Base-by-base conservation (phyloP, 176 grass and related monocot species). In the Rhynchospora breviuscula region DNA sequence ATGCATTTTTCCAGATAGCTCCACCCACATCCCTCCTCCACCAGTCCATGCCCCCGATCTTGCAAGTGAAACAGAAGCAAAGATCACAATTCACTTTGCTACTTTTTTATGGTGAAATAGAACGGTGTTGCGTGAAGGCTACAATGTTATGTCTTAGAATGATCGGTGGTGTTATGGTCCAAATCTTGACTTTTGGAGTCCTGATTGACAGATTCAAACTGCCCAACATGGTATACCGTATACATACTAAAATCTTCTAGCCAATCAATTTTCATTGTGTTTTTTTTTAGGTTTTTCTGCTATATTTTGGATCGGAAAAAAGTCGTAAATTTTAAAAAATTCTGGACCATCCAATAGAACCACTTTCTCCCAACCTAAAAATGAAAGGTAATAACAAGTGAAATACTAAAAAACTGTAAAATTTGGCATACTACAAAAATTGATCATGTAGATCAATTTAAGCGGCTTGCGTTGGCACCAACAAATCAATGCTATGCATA, bases 1-100 rank as follows among this genome's bases (percentile, higher is more conserved):
- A 82, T 94, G 95, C 95, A 98, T 98, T 94, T 98, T 98, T 25
- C 92, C 92, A 78, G 95, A 98, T 67, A 98, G 85, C 85, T 98
- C 92, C 69, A 95, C 92, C 95, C 92, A 98, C 63, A 98, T 91
- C 87, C 95, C 95, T 84, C 83, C 87, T 80, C 94, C 92, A 81
- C 95, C 95, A 80, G 92, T 93, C 95, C 95, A 98, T 82, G 90
- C 85, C 83, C 95, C 95, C 86, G 92, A 94, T 90, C 95, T 98
- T 85, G 70, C 58, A 87, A 40, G 85, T 85, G 60, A 45, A 47
- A 0, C 19, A 88, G 11, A 62, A 81, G 7, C 25, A 75, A 18
- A 58, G 10, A 64, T 8, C 21, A 23, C 10, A 45, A 81, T 48
- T 81, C 18, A 79, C 73, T 57, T 56, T 4, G 63, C 4, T 63